Base-by-base conservation (phyloP, 2,329 filamentous ascomycete species). In the Botrytis sinoallii region DNA sequence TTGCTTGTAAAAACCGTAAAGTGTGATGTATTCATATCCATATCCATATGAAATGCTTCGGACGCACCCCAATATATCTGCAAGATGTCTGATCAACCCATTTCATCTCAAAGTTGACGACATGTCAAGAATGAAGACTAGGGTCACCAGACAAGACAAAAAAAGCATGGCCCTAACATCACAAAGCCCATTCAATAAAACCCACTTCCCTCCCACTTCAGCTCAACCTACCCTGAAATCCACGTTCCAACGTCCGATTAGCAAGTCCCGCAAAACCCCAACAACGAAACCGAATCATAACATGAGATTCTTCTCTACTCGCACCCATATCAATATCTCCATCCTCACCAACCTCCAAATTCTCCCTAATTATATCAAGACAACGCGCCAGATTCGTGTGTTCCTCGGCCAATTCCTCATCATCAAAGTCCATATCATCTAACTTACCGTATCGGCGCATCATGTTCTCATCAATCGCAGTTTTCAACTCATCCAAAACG, bases 261-360 rank as follows among this genome's bases (percentile, higher is more conserved):
- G n/a, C 6, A 57, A 57, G n/a, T 29, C 14, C 29, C 52, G 52
- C 14, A 57, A 57, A 57, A 0, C 52, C n/a, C 52, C 52, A 57
- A 29, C 1, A 29, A 29, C 16, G 52, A 29, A 57, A 57, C 1
- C n/a, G 52, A 57, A 6, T 29, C n/a, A 29, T 57, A 29, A 57
- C 14, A 29, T 57, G 6, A 29, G 14, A 29, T 1, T 3, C 7
- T 18, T 18, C n/a, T 29, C 16, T 57, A 57, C 14, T 3, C 14
- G 3, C 0, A 57, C n/a, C n/a, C 52, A 29, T 6, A n/a, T 7
- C 12, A 3, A 18, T 3, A 32, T 18, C 1, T 7, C 6, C 12
- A 8, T 57, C 52, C 6, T 16, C n/a, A 57, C 3, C 14, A 48
- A 1, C 9, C n/a, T 57, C 52, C 52, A 57, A 29, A 14, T 2